phyloP scores from a whole-genome alignment of 83 land plant genomes.

The Picea mariana region DNA sequence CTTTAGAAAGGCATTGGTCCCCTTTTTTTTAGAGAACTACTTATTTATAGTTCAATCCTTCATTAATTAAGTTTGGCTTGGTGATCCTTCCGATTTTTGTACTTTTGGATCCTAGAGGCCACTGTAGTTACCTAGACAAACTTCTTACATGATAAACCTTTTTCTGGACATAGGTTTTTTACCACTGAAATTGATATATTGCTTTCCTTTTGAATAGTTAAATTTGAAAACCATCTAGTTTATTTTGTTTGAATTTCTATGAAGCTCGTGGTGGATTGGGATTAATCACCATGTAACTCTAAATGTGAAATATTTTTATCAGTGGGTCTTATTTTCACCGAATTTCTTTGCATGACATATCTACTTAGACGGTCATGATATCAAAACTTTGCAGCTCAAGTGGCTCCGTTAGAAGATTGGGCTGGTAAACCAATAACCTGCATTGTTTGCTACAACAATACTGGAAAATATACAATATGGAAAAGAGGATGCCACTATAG shows the following conservation, averaged over 20 bases:
- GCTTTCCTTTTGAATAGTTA: neutral
- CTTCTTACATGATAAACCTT: too few relatives aligned
- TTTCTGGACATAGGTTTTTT: too few relatives aligned
- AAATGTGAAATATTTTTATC: too few relatives aligned
- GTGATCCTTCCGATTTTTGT: neutral
- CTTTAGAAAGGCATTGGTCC: too few relatives aligned
- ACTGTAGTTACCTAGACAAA: too few relatives aligned
- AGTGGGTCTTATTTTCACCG: neutral
- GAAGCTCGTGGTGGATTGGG: neutral
- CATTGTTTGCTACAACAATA: slow-evolving; percentile 95
- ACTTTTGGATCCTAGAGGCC: neutral
- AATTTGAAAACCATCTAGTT: neutral
- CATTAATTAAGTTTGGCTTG: too few relatives aligned
- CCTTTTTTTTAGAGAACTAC: too few relatives aligned
- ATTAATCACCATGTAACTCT: neutral
- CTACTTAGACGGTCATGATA: slow-evolving; percentile 77
- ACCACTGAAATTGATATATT: too few relatives aligned
- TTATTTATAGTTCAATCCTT: too few relatives aligned
- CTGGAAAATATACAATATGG: slow-evolving; percentile 93
- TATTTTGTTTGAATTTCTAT: neutral
- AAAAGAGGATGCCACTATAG: slow-evolving; percentile 80
- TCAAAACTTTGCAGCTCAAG: slow-evolving; percentile 76
- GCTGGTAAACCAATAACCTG: slow-evolving; percentile 95
- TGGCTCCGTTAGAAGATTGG: slow-evolving; percentile 97
- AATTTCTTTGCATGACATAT: slow-evolving; percentile 64